phyloP scores from a whole-genome alignment of 1,139 yeast species.

The Eremothecium gossypii region DNA sequence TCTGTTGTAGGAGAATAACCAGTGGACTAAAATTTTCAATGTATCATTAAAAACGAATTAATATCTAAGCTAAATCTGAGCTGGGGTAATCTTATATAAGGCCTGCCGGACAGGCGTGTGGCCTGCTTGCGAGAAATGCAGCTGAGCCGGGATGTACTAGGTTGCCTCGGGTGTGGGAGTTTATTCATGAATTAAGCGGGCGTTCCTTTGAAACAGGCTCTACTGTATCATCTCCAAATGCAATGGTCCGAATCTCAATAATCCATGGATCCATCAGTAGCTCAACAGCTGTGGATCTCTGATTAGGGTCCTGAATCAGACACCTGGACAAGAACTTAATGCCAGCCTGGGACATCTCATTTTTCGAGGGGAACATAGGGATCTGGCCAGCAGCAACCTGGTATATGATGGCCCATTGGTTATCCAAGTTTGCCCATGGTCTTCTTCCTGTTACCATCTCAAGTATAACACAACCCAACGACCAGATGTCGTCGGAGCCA shows the following conservation, averaged over 20 bases:
- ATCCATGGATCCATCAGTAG: conserved; percentile 88
- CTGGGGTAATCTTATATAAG: not conserved
- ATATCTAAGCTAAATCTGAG: not conserved
- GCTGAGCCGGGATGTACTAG: not conserved
- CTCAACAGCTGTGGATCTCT: conserved; percentile 78
- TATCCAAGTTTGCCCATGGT: conserved; percentile 88
- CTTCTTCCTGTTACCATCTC: conserved; percentile 80
- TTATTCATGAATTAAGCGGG: no score
- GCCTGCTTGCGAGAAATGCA: not conserved
- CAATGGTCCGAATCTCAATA: conserved; percentile 58
- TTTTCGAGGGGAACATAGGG: conserved; percentile 74
- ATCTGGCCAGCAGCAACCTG: conserved; percentile 94
- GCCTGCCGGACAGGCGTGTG: not conserved
- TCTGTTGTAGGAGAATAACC: not conserved
- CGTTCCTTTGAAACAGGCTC: not conserved
- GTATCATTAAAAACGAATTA: not conserved
- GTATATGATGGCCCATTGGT: conserved; percentile 98
- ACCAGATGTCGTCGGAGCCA: conserved; percentile 73
- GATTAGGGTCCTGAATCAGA: conserved; percentile 71
- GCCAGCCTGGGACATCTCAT: conserved; percentile 71
- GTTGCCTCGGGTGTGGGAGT: not conserved
- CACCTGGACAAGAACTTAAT: conserved; percentile 63
- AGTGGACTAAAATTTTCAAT: conserved; percentile 1
- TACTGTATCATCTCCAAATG: conserved; percentile 41
- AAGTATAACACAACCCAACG: conserved; percentile 69